A percentile compares a stretch with the other conserved stretches of the same genome.
Conservation (phyloP, 2,329 filamentous ascomycete genomes). For the Dothideomycetidae sp. region DNA sequence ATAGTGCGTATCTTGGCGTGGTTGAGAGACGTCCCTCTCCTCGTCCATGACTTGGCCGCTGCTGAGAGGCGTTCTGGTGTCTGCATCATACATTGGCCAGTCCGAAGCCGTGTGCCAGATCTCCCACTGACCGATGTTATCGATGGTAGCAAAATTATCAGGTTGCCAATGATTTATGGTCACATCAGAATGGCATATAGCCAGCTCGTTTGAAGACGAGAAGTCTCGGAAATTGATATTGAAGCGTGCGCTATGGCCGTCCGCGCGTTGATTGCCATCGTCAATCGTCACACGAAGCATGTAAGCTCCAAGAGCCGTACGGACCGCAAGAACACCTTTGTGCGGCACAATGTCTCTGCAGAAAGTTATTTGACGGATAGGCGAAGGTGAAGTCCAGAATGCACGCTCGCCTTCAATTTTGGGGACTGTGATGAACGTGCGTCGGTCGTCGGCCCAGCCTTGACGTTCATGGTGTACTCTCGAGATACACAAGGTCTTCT, state of each 20-base stretch:
- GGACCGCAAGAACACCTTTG: slow-evolving; percentile 35
- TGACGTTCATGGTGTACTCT: slow-evolving; percentile 37
- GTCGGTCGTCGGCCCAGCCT: slow-evolving; percentile 38
- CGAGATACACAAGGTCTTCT: slow-evolving; percentile 44
- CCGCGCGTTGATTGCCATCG: background rate
- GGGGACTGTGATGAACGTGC: slow-evolving; percentile 35
- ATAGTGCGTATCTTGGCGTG: too few species aligned
- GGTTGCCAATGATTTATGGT: slow-evolving; percentile 48
- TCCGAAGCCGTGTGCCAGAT: too few species aligned
- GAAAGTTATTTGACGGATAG: slow-evolving; percentile 42
- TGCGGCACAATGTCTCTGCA: slow-evolving; percentile 29
- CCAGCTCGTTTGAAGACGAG: slow-evolving; percentile 6
- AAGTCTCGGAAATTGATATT: slow-evolving; percentile 4
- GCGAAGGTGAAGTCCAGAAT: slow-evolving; percentile 41
- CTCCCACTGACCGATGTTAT: slow-evolving; percentile 51
- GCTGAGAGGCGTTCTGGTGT: too few species aligned
- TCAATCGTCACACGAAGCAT: slow-evolving; percentile 34
- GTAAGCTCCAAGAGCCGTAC: slow-evolving; percentile 31
- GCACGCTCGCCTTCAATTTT: slow-evolving; percentile 34
- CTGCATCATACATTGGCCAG: too few species aligned
- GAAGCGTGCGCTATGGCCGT: background rate
- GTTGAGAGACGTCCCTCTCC: too few species aligned
- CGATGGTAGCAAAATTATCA: slow-evolving; percentile 51
- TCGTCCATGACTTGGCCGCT: too few species aligned
- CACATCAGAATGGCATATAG: slow-evolving; percentile 42